Conservation (phyloP, 2,329 filamentous ascomycete species). For the Sphaerulina vaccinii region DNA sequence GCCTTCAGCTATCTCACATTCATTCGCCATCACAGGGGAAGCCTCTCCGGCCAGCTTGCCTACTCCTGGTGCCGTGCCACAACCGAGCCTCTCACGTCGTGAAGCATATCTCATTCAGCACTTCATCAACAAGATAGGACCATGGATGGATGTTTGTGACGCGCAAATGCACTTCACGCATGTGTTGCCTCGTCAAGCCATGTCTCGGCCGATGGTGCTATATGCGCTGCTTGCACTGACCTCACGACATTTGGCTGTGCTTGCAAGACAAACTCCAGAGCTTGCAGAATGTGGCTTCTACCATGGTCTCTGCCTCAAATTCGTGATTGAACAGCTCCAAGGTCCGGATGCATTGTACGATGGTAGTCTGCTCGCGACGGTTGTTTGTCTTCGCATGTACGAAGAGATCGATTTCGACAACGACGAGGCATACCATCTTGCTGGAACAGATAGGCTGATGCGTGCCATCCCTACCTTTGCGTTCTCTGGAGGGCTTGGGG, state of each 20-base stretch:
- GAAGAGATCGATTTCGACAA: constrained; percentile 36
- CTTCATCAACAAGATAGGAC: constrained; percentile 38
- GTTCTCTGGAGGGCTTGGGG: constrained; percentile 42
- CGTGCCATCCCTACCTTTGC: constrained; percentile 43
- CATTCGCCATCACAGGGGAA: constrained; percentile 12
- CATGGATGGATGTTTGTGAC: constrained; percentile 40
- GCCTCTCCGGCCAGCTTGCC: constrained; percentile 9
- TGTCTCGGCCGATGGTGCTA: constrained; percentile 37
- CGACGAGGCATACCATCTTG: constrained; percentile 41
- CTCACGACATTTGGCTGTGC: constrained; percentile 37
- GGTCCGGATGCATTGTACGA: constrained; percentile 26
- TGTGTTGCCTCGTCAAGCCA: constrained; percentile 35
- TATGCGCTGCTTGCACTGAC: constrained; percentile 39
- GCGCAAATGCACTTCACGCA: constrained; percentile 35
- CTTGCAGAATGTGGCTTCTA: constrained; percentile 36
- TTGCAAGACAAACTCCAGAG: constrained; percentile 24
- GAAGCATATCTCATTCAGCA: constrained; percentile 29
- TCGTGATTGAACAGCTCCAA: constrained; percentile 38
- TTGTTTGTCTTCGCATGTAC: constrained; percentile 39
- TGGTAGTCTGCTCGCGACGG: constrained; percentile 37
- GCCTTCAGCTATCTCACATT: constrained; percentile 8
- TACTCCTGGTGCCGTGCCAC: constrained; percentile 4
- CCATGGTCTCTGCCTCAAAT: constrained; percentile 37
- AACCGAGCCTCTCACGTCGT: constrained; percentile 18
- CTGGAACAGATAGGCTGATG: constrained; percentile 42